Base-by-base conservation (phyloP, 2,329 filamentous ascomycete genomes). In the Neofusicoccum sp. region DNA sequence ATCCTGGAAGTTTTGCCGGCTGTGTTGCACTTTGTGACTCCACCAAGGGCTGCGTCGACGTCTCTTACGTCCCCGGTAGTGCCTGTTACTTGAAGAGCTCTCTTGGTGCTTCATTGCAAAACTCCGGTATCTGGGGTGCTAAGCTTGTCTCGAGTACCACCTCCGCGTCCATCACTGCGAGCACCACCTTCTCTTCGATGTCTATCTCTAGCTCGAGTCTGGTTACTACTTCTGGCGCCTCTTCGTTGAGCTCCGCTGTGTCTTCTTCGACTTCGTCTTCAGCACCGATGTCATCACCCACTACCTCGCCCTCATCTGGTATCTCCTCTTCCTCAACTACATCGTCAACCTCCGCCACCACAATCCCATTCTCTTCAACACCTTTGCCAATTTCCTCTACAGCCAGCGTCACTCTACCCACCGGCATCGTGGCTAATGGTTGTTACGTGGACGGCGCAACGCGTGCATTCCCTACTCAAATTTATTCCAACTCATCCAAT, bases 81-180 rank as follows among this genome's bases (percentile, higher is more conserved):
- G 44, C 54, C 3, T 62, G 61, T 26, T 62, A 62, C 45, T 34
- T 62, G 40, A 62, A 62, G 47, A 30, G 24, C 20, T 20, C 40
- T n/a, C 30, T 59, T 11, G 61, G 61, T 8, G 26, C n/a, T 4
- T 16, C 48, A 9, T 11, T 45, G 5, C 14, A 24, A 2, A 61
- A 60, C 36, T 2, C 48, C 8, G 58, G 34, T 16, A 47, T 63
- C 16, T 63, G 61, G 61, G 61, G 61, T 8, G 61, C 61, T 5
- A 51, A 51, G 47, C 16, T 60, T 7, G 11, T 48, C 1, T 12
- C 41, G 1, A 28, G 31, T n/a, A 24, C 40, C 12, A 31, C 45
- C 11, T 49, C 45, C 9, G 16, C 45, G 9, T 33, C 45, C 1
- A 49, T 16, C n/a, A 14, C 44, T 4, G 24, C 44, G 7, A 43